Base-by-base conservation (phyloP, 352 stramenopile species). In the Globisporangium cystogenes region DNA sequence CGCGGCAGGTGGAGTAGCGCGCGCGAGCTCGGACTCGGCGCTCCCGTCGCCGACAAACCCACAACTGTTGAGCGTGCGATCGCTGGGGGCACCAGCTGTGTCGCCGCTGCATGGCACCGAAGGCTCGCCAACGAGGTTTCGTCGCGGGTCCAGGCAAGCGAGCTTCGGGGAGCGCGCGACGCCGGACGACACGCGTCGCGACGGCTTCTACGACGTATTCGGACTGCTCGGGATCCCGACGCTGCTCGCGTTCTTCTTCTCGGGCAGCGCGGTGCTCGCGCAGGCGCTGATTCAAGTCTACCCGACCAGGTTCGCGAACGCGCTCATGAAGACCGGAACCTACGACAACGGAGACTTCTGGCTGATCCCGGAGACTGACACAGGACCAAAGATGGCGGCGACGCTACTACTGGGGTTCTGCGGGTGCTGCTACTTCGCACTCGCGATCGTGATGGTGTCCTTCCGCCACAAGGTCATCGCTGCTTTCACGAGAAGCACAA, bases 261-360 rank as follows among this genome's bases (percentile, higher is more conserved):
- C 66, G 0, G 59, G 69, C 41, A 31, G 67, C 7, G 64, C 64
- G 0, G 65, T 76, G 51, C n/a, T 72, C 11, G 64, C 57, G 36
- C 64, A 72, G 44, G 67, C 69, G 7, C 66, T 67, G 15, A 68
- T 82, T 16, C 69, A 86, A 60, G 33, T 86, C 6, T 62, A 69
- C 36, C 71, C 74, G 0, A 66, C 56, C 1, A 47, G 63, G 53
- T 72, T 68, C 14, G 70, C 60, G 8, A 85, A 85, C 40, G 62
- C 66, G 39, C 33, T 82, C 7, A 70, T 82, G 64, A 48, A 68
- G 37, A 85, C 74, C 1, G 54, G 64, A 12, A 53, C 36, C 8
- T 65, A 72, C 16, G 71, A 85, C 44, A 62, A 67, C 14, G 74
- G 74, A 14, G 65, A 82, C 14, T 85, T 85, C 36, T 65, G 76